Conservation (phyloP, 176 grass and related monocot genomes). For the Oryza meyeriana region DNA sequence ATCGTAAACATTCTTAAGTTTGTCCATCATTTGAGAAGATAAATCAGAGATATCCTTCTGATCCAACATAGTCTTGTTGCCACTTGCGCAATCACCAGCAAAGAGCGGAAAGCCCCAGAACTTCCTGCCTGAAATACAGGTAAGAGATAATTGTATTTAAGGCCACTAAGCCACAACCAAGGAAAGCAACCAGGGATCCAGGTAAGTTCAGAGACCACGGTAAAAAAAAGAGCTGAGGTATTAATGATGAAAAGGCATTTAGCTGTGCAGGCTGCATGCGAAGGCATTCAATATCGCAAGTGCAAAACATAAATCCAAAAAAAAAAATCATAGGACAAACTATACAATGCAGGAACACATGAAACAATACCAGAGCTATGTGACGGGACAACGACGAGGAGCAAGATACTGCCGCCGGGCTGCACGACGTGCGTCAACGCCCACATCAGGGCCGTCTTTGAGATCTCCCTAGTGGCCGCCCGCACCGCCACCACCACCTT, state of each 20-base stretch:
- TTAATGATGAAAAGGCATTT: slow-evolving; percentile 24
- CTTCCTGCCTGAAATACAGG: slow-evolving; percentile 63
- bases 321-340: background rate
- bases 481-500: slow-evolving; percentile 93
- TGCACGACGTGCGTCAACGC: slow-evolving; percentile 93
- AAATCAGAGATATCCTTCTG: slow-evolving; percentile 84
- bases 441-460: slow-evolving; percentile 89
- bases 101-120: slow-evolving; percentile 95
- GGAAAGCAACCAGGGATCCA: background rate
- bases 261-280: slow-evolving; percentile 11
- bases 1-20: slow-evolving; percentile 69
- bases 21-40: slow-evolving; percentile 78
- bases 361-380: slow-evolving; percentile 79
- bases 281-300: background rate
- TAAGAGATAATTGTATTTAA: slow-evolving; percentile 23
- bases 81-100: slow-evolving; percentile 89
- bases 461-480: slow-evolving; percentile 77
- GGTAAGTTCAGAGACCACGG: slow-evolving; percentile 6
- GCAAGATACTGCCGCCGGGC: slow-evolving; percentile 76
- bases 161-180: slow-evolving; percentile 2
- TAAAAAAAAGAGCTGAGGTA: slow-evolving; percentile 11
- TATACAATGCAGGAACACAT: background rate
- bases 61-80: slow-evolving; percentile 76
- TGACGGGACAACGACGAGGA: slow-evolving; percentile 69
- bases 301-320: slow-evolving; percentile 17